Evolutionary conservation across 129 eudicot genomes (phyloP), one percentile per base, ranked within the genome.

Genomic region (Chrysanthemum makinoi): DNA sequence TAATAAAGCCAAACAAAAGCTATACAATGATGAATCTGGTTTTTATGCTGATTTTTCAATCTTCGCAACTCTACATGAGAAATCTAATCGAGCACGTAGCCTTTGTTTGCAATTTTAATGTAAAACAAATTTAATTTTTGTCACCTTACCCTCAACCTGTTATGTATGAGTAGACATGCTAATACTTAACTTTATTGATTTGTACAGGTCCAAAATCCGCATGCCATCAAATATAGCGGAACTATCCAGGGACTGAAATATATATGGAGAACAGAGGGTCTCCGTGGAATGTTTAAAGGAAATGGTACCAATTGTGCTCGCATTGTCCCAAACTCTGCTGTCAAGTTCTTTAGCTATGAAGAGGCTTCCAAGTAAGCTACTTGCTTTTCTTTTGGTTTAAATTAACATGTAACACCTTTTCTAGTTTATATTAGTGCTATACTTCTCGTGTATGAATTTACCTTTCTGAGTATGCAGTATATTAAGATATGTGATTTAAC

Each of bases 241-340:
- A 94, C 98, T 13, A 68, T 94, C 76, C 98, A 94, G 77, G 98
- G 98, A 52, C 80, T 94, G 69, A 89, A 89, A 73, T 87, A 94
- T 79, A 94, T 94, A 76, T 89, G 95, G 96, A 84, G 84, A 71
- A 87, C 98, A 63, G 98, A 94, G 78, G 98, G 98, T n/a, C 54
- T 94, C n/a, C 60, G 86, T 75, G 98, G 98, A 77, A 74, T 94
- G 83, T 94, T 94, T 71, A 94, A 94, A 85, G 98, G 98, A 64
- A 94, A 94, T 81, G 98, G 97, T 35, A 86, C 98, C 35, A 94
- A 94, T 76, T 94, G 98, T 84, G 98, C 98, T 71, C 96, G 98
- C 48, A 94, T 94, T 62, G 90, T 94, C 48, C 98, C 98, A 43
- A 94, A 94, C 77, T 89, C 97, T 49, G 98, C 98, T 4, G 96